These are phyloP conservation scores for Panicum hallii DNA, from an alignment of 202 grass and related monocot genomes.

Conservation along the genomic window DNA sequence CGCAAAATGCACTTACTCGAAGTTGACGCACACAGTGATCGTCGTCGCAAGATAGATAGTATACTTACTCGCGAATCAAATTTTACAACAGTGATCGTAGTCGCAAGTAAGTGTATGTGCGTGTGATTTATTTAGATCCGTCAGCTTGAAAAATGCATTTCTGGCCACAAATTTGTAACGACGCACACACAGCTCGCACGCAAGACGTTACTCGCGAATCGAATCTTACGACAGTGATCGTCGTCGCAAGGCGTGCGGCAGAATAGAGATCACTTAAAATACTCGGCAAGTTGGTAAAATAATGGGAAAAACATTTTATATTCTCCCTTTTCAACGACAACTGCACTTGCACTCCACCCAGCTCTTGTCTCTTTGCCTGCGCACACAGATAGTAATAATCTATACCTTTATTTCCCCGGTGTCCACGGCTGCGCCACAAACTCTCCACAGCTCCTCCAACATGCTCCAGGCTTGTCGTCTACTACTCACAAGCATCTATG, in stretches of 20 bases:
- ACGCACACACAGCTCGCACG: background rate
- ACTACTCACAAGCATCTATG: background rate
- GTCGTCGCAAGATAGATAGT: too few species aligned
- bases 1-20: too few species aligned
- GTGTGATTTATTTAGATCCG: too few species aligned
- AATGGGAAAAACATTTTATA: background rate
- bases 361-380: conserved; percentile 19
- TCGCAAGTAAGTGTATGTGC: too few species aligned
- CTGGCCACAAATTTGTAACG: too few species aligned
- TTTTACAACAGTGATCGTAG: too few species aligned
- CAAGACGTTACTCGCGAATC: background rate
- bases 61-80: too few species aligned
- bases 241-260: background rate
- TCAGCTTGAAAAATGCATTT: too few species aligned
- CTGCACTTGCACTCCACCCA: conserved; percentile 18
- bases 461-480: conserved; percentile 21
- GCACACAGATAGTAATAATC: background rate
- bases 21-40: too few species aligned
- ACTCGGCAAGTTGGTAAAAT: background rate
- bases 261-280: background rate
- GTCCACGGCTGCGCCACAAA: conserved; percentile 8
- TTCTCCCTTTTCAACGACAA: conserved; percentile 7
- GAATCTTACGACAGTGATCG: background rate
- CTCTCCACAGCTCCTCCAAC: background rate
- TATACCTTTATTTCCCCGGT: background rate